A percentile compares a stretch with the other conserved stretches of the same genome.
These are phyloP conservation scores for Quercus aquifolioides DNA, from an alignment of 306 rosid genomes.

Conservation along the genomic window DNA sequence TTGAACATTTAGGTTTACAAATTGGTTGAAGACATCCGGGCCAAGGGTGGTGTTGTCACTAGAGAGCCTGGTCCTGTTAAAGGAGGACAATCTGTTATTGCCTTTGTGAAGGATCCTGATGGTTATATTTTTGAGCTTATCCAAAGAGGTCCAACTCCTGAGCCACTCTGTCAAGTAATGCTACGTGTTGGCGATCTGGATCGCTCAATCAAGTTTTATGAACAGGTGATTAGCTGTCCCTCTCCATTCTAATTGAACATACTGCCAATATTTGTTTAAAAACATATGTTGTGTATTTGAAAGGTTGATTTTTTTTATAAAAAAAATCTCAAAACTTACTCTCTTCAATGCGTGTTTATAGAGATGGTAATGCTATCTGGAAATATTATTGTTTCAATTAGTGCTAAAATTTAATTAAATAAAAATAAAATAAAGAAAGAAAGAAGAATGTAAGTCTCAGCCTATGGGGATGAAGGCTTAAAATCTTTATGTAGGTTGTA, in stretches of 20 bases:
- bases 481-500: not conserved
- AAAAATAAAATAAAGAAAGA: not conserved
- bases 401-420: not conserved
- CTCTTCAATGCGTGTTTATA: not conserved
- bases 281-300: not conserved
- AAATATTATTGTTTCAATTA: not conserved
- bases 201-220: slow-evolving; percentile 84
- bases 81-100: slow-evolving; percentile 69
- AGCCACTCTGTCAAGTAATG: slow-evolving; percentile 95
- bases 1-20: slow-evolving; percentile 59
- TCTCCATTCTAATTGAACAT: not conserved
- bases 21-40: slow-evolving; percentile 64
- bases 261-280: not conserved
- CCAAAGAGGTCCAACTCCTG: slow-evolving; percentile 74
- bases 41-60: slow-evolving; percentile 74
- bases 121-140: slow-evolving; percentile 82
- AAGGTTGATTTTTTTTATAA: no score
- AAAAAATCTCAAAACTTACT: not conserved
- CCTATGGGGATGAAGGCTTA: not conserved
- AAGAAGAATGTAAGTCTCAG: not conserved
- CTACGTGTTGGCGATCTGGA: slow-evolving; percentile 95
- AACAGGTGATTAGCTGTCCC: slow-evolving; percentile 48
- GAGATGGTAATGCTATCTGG: not conserved
- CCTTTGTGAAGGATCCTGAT: slow-evolving; percentile 94
- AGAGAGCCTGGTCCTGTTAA: slow-evolving; percentile 93